These are phyloP conservation scores for Fusarium nelsonii DNA, from an alignment of 2,329 filamentous ascomycete species.

Conservation along the genomic window DNA sequence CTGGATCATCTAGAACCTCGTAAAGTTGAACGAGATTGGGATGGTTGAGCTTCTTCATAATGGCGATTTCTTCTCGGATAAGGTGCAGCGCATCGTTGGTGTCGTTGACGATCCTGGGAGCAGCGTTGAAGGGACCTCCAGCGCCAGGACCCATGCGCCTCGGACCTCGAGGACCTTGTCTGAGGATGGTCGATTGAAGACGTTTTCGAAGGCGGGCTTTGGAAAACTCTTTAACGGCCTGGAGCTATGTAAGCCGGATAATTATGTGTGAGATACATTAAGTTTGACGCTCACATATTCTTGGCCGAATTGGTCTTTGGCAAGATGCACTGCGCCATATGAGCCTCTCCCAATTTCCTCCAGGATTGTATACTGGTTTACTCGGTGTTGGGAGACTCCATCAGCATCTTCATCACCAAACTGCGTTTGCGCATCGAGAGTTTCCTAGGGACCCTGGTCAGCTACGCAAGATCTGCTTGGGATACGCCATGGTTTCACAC, in stretches of 20 bases:
- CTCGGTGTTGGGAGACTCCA: conserved; percentile 82
- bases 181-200: conserved; percentile 88
- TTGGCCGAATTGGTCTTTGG: conserved; percentile 87
- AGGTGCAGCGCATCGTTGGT: conserved; percentile 80
- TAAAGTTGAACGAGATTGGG: conserved; percentile 92
- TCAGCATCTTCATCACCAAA: conserved; percentile 88
- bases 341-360: conserved; percentile 98
- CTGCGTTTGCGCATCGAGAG: conserved; percentile 87
- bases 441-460: conserved; percentile 72
- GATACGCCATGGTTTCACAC: conserved; percentile 49
- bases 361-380: conserved; percentile 95
- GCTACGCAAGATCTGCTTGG: conserved; percentile 7
- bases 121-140: conserved; percentile 45
- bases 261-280: neutral
- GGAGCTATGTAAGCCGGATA: conserved; percentile 38
- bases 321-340: conserved; percentile 92
- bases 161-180: conserved; percentile 57
- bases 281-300: conserved; percentile 80
- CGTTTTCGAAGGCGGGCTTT: conserved; percentile 91
- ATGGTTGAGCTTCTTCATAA: conserved; percentile 99
- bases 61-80: conserved; percentile 95
- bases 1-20: conserved; percentile 94
- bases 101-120: conserved; percentile 62
- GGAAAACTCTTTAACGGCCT: conserved; percentile 98
- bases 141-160: conserved; percentile 48